Evolutionary conservation across 306 rosid species (phyloP).

Genomic region (Prosopis cineraria): DNA sequence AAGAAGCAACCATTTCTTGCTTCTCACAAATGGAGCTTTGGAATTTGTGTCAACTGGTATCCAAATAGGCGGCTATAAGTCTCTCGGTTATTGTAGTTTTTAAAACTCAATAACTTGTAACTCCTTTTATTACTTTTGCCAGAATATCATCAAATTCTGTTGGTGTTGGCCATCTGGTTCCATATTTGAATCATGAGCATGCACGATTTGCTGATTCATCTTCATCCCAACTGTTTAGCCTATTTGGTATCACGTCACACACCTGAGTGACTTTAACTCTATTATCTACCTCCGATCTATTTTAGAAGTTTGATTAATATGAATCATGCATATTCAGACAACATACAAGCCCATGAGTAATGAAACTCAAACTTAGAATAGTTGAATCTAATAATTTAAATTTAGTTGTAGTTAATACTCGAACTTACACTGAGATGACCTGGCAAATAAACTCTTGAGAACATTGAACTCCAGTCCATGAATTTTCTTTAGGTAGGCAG

Average conservation of each 20-base stretch:
- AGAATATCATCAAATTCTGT: not conserved
- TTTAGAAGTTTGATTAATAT: not conserved
- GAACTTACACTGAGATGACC: slow-evolving; percentile 61
- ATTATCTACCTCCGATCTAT: not conserved
- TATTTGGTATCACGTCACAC: not conserved
- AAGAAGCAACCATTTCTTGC: no score
- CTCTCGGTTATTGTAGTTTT: not conserved
- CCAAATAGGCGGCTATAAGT: no score
- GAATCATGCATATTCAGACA: not conserved
- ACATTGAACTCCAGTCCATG: slow-evolving; percentile 89
- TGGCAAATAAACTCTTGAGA: slow-evolving; percentile 34
- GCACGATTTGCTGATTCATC: not conserved
- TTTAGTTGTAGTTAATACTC: not conserved
- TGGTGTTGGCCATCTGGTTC: not conserved
- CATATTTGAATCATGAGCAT: not conserved
- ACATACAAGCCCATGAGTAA: no score
- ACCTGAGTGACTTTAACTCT: not conserved
- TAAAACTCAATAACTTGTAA: not conserved
- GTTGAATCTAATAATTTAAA: not conserved
- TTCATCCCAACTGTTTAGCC: not conserved
- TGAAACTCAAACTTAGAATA: not conserved
- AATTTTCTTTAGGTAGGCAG: slow-evolving; percentile 70
- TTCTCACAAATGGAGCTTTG: no score
- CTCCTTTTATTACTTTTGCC: not conserved
- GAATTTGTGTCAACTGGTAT: no score